Evolutionary conservation across 305 asterid genomes (phyloP), one percentile per base, ranked within the genome.

Genomic region (Fraxinus albicans): DNA sequence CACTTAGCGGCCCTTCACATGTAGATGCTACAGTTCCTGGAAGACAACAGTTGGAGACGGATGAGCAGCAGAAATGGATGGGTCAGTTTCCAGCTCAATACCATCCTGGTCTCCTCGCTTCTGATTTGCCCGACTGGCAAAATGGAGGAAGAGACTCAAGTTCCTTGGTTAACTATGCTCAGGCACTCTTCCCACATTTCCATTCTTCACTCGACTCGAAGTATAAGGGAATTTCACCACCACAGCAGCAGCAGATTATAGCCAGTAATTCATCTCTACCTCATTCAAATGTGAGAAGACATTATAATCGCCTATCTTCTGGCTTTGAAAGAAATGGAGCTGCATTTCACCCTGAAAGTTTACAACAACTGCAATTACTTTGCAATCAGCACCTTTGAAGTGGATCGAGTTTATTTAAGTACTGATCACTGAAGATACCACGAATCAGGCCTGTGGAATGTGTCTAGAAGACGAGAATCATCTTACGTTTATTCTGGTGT

Each of bases 361-460:
- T 80, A 50, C 89, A 83, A 65, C 88, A 88, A 9, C 34, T 91
- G 86, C 92, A 82, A 76, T 90, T 87, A 53, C 88, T 86, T 40
- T 90, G 90, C 87, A 87, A 86, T 84, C 87, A 81, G 80, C 88
- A 77, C 63, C 87, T 84, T 78, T 91, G 82, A 88, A 60, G 76
- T 67, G 77, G 83, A 80, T 83, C 33, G 72, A 25, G 44, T 29
- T 47, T 53, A 35, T 81, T 21, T 27, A 50, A 55, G 25, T 19
- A 40, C 29, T 42, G 81, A 67, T 50, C 27, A 60, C 42, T 72
- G 63, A 34, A n/a, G 10, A 35, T 58, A 77, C 70, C 31, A 33
- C 4, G 29, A 76, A 78, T 74, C 9, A 15, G n/a, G 67, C 67
- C 27, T 6, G 9, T 55, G 67, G 25, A 55, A 19, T n/a, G 25